These are phyloP conservation scores for Monoraphidium neglectum DNA, from an alignment of 139 green algal species.

Conservation along the genomic window DNA sequence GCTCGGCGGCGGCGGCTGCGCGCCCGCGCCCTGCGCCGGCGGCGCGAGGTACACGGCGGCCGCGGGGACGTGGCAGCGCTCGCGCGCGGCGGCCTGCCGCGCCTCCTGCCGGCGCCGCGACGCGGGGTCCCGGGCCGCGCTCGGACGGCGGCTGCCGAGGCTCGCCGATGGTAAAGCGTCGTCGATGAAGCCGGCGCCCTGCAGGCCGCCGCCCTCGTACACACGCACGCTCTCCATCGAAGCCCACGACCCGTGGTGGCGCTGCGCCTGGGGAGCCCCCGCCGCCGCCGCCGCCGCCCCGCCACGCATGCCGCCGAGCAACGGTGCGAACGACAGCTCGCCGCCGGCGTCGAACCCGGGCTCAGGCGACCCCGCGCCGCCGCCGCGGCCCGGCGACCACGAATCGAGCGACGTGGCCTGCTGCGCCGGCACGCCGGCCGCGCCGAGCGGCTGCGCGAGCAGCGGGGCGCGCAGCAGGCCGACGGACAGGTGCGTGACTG, in stretches of 20 bases:
- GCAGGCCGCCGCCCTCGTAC: slow-evolving; percentile 15
- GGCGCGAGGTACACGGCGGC: not conserved
- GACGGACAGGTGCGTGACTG: slow-evolving; percentile 14
- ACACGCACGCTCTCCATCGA: slow-evolving; percentile 8
- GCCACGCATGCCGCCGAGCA: too few relatives aligned
- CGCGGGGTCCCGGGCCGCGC: not conserved
- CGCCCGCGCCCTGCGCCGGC: not conserved
- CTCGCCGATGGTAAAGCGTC: slow-evolving; percentile 7
- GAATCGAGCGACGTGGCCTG: not conserved
- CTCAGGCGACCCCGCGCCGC: too few relatives aligned
- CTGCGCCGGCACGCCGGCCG: slow-evolving; percentile 4
- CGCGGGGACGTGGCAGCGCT: slow-evolving; percentile 9
- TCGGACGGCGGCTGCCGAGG: slow-evolving; percentile 16
- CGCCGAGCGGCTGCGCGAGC: not conserved
- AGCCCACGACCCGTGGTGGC: too few relatives aligned
- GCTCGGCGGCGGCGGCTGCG: not conserved
- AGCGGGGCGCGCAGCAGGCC: slow-evolving; percentile 13
- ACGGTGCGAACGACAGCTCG: too few relatives aligned
- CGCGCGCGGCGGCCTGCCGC: slow-evolving; percentile 14
- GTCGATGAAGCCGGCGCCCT: slow-evolving; percentile 15
- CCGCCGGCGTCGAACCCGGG: too few relatives aligned
- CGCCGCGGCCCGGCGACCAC: too few relatives aligned
- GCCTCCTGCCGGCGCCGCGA: not conserved
- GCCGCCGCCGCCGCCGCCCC: too few relatives aligned
- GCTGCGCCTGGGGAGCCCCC: too few relatives aligned